Conservation (phyloP, 1,284 basidiomycete genomes). For the Ustilago esculenta region DNA sequence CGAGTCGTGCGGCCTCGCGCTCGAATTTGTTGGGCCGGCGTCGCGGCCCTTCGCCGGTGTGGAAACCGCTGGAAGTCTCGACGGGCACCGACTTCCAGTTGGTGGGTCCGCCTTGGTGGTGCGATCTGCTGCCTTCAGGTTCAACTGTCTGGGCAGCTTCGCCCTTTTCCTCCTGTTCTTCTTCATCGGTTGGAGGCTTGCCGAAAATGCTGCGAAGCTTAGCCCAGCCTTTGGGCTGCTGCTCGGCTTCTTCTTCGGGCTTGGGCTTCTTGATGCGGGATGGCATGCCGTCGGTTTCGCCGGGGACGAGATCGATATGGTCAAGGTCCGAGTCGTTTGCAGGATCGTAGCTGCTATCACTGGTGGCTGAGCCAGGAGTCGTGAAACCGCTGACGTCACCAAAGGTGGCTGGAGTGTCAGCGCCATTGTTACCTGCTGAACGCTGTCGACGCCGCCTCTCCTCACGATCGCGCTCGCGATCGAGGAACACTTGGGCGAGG, state of each 20-base stretch:
- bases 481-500: conserved; percentile 29
- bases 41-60: conserved; percentile 51
- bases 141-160: conserved; percentile 15
- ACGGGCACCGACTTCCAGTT: conserved; percentile 65
- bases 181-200: conserved; percentile 30
- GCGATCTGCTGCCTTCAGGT: conserved; percentile 10
- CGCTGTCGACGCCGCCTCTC: conserved; percentile 19
- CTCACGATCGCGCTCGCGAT: conserved; percentile 38
- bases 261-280: conserved; percentile 36
- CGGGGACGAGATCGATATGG: conserved; percentile 63
- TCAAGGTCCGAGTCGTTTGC: conserved; percentile 60
- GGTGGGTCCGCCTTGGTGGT: conserved; percentile 59
- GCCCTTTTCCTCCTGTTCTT: conserved; percentile 45
- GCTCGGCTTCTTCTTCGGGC: conserved; percentile 15
- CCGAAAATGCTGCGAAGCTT: conserved; percentile 57
- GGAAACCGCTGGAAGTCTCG: conserved; percentile 61
- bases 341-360: conserved; percentile 62
- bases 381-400: conserved; percentile 43
- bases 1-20: conserved; percentile 59
- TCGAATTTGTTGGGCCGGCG: conserved; percentile 58
- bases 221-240: conserved; percentile 57
- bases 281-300: conserved; percentile 66
- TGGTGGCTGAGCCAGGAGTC: conserved; percentile 50
- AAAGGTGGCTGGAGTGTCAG: conserved; percentile 16
- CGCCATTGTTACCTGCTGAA: background rate